Conservation (phyloP, 2,329 filamentous ascomycete species). For the Pseudogymnoascus sp. region DNA sequence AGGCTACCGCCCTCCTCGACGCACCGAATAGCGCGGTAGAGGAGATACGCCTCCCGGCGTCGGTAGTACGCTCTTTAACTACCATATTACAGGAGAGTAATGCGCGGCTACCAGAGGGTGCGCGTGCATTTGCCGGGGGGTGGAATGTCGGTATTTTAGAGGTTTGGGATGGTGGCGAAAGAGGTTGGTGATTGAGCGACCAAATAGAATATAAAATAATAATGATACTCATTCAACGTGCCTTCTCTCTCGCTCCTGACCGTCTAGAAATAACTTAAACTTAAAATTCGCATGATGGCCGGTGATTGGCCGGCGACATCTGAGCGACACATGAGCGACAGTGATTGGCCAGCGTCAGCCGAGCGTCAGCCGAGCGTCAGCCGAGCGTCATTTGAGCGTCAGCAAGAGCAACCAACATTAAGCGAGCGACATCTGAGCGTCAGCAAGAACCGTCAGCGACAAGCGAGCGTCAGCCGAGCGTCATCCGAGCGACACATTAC, state of each 20-base stretch:
- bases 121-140: constrained; percentile 48
- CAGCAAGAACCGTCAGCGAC: too few relatives aligned
- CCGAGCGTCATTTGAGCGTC: too few relatives aligned
- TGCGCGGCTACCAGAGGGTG: constrained; percentile 43
- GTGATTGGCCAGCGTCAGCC: too few relatives aligned
- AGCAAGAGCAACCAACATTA: too few relatives aligned
- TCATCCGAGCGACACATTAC: too few relatives aligned
- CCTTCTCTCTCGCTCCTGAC: not conserved
- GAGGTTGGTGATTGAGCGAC: not conserved
- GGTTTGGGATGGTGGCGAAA: constrained; percentile 35
- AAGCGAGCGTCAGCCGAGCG: too few relatives aligned
- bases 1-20: constrained; percentile 46
- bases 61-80: constrained; percentile 40
- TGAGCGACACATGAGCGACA: too few relatives aligned
- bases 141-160: constrained; percentile 60
- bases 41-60: constrained; percentile 46
- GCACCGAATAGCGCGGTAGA: constrained; percentile 46
- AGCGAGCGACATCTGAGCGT: too few relatives aligned
- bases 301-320: too few relatives aligned
- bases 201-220: not conserved
- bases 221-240: not conserved
- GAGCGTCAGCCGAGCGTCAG: too few relatives aligned
- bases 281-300: not conserved
- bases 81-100: constrained; percentile 41
- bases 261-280: not conserved